A percentile compares a stretch with the other conserved stretches of the same genome.
Evolutionary conservation across 2,329 filamentous ascomycete genomes (phyloP).

Genomic region (Proliferodiscus dingleyae): DNA sequence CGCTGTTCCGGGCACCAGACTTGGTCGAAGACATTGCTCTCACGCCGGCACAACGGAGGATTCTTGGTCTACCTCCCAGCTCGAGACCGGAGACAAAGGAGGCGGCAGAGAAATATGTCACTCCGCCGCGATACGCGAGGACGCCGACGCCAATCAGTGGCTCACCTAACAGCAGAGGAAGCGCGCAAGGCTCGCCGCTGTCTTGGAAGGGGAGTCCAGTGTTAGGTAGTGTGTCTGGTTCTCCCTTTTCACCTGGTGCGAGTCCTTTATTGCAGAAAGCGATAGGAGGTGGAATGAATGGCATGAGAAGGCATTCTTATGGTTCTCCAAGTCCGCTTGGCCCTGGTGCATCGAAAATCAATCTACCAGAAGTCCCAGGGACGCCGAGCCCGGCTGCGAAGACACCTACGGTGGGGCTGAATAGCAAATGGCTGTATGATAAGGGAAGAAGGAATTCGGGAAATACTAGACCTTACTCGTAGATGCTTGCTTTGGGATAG

Average conservation of each 20-base stretch:
- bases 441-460: slow-evolving; percentile 51
- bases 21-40: slow-evolving; percentile 84
- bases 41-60: slow-evolving; percentile 78
- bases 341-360: slow-evolving; percentile 38
- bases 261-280: slow-evolving; percentile 66
- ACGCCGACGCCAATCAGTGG: slow-evolving; percentile 57
- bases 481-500: slow-evolving; percentile 7
- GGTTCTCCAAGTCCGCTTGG: slow-evolving; percentile 51
- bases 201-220: slow-evolving; percentile 51
- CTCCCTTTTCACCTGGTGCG: slow-evolving; percentile 46
- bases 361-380: slow-evolving; percentile 48
- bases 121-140: slow-evolving; percentile 80
- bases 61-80: slow-evolving; percentile 74
- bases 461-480: slow-evolving; percentile 26
- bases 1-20: slow-evolving; percentile 68
- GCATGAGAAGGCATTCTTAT: slow-evolving; percentile 57
- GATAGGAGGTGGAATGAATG: slow-evolving; percentile 41
- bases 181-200: slow-evolving; percentile 51
- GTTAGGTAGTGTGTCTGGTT: slow-evolving; percentile 36
- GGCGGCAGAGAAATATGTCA: slow-evolving; percentile 72
- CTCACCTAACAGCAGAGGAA: slow-evolving; percentile 51
- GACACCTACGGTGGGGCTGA: slow-evolving; percentile 70
- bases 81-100: slow-evolving; percentile 59
- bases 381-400: slow-evolving; percentile 68
- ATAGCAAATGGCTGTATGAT: slow-evolving; percentile 94